These are phyloP conservation scores for Rhodamnia argentea DNA, from an alignment of 345 rosid genomes.

Conservation along the genomic window DNA sequence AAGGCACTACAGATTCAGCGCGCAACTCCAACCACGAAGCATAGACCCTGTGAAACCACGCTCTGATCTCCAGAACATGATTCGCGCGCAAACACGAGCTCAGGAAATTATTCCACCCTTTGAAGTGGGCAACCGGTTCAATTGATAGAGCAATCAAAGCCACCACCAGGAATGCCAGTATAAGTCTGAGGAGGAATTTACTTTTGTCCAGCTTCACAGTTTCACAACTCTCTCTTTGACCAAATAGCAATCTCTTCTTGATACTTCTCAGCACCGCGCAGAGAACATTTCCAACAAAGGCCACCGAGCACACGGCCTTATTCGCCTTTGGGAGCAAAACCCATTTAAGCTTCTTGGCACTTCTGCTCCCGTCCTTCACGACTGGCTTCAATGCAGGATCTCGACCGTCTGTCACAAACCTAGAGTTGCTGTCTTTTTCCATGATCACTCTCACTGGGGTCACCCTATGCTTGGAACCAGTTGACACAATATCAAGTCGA, in stretches of 20 bases:
- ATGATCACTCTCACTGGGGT: neutral
- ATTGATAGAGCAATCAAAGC: neutral
- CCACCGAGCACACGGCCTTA: neutral
- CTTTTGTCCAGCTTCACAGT: neutral
- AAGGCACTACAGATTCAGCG: conserved; percentile 1
- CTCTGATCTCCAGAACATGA: neutral
- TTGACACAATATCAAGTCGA: neutral
- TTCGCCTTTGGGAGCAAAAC: neutral
- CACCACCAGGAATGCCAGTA: neutral
- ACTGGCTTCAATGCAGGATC: neutral
- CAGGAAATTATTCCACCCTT: neutral
- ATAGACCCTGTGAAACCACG: neutral
- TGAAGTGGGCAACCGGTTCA: conserved; percentile 2
- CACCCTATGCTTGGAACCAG: neutral
- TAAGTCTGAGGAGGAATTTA: neutral
- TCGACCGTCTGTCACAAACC: neutral
- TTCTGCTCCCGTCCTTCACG: neutral
- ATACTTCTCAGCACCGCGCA: neutral
- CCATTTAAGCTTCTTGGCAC: neutral
- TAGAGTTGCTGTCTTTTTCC: neutral
- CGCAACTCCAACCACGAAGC: conserved; percentile 2
- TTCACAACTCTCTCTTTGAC: neutral
- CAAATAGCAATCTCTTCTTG: neutral
- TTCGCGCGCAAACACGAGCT: neutral
- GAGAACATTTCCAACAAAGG: neutral